phyloP scores from a whole-genome alignment of 2,329 filamentous ascomycete species.

The Penicillium sp. region DNA sequence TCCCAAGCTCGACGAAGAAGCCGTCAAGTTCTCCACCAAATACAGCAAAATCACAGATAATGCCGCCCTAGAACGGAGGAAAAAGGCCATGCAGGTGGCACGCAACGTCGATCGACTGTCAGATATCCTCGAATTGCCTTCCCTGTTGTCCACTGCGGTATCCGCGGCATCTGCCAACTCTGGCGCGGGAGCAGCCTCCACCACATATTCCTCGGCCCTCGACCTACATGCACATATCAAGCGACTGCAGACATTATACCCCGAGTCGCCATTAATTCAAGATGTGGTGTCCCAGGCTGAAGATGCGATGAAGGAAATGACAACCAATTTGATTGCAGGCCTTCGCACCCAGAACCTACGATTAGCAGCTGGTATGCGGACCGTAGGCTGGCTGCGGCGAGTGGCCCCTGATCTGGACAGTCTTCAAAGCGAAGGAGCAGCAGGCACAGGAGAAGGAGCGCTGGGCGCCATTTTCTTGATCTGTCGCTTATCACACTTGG shows the following conservation, averaged over 20 bases:
- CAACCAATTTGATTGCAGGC: conserved; percentile 75
- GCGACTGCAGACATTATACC: conserved; percentile 78
- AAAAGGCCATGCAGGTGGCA: conserved; percentile 76
- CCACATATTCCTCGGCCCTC: conserved; percentile 84
- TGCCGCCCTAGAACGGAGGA: conserved; percentile 70
- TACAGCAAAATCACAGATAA: conserved; percentile 75
- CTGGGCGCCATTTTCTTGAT: conserved; percentile 84
- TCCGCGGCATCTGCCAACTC: conserved; percentile 46
- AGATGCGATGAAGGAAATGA: conserved; percentile 84
- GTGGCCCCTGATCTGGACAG: conserved; percentile 77
- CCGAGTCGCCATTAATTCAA: conserved; percentile 71
- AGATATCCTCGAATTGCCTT: conserved; percentile 87
- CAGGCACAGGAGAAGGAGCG: conserved; percentile 60
- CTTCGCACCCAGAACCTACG: conserved; percentile 79
- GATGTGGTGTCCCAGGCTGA: conserved; percentile 78
- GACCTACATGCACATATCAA: conserved; percentile 94
- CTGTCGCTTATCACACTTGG: conserved; percentile 77
- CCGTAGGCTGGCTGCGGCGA: conserved; percentile 85
- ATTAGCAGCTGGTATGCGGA: conserved; percentile 85
- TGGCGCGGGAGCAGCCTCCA: conserved; percentile 46
- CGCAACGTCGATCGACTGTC: conserved; percentile 87
- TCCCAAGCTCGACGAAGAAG: conserved; percentile 75
- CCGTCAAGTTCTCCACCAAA: conserved; percentile 76
- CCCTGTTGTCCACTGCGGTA: conserved; percentile 74
- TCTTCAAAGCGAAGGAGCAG: conserved; percentile 29